Conservation (phyloP, 2,329 filamentous ascomycete genomes). For the Dothistroma septosporum region DNA sequence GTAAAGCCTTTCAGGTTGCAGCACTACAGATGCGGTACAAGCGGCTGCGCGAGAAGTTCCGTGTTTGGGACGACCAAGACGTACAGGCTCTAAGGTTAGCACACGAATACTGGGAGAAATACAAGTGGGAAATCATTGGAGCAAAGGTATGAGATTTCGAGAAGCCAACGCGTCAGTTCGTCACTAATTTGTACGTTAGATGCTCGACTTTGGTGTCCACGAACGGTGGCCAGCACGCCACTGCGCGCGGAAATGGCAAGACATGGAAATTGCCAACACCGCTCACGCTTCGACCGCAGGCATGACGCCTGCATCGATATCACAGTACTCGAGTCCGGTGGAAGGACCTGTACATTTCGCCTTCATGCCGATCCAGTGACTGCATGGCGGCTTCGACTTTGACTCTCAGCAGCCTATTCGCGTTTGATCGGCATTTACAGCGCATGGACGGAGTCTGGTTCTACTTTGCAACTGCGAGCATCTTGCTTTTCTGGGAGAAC, state of each 20-base stretch:
- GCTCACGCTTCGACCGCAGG: conserved; percentile 25
- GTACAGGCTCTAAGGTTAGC: conserved; percentile 48
- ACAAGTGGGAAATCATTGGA: conserved; percentile 53
- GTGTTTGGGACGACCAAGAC: conserved; percentile 51
- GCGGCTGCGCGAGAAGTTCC: conserved; percentile 48
- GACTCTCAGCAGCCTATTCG: background rate
- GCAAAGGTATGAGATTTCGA: conserved; percentile 42
- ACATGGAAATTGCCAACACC: conserved; percentile 32
- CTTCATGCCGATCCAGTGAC: conserved; percentile 25
- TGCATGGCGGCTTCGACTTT: conserved; percentile 3
- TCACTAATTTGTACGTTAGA: conserved; percentile 34
- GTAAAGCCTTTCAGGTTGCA: conserved; percentile 49
- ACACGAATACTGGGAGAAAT: conserved; percentile 51
- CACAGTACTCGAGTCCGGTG: conserved; percentile 30
- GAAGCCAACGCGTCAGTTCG: background rate
- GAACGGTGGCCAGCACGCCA: conserved; percentile 51
- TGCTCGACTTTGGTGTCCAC: conserved; percentile 48
- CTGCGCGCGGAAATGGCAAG: conserved; percentile 51
- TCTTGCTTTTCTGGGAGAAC: background rate
- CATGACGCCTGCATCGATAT: conserved; percentile 24
- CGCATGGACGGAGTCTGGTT: conserved; percentile 2
- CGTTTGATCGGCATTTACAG: background rate
- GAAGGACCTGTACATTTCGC: conserved; percentile 28
- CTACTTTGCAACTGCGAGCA: background rate
- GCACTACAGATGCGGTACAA: conserved; percentile 55